Evolutionary conservation across 2,329 filamentous ascomycete genomes (phyloP), one percentile per base, ranked within the genome.

Genomic region (Botrytis elliptica): DNA sequence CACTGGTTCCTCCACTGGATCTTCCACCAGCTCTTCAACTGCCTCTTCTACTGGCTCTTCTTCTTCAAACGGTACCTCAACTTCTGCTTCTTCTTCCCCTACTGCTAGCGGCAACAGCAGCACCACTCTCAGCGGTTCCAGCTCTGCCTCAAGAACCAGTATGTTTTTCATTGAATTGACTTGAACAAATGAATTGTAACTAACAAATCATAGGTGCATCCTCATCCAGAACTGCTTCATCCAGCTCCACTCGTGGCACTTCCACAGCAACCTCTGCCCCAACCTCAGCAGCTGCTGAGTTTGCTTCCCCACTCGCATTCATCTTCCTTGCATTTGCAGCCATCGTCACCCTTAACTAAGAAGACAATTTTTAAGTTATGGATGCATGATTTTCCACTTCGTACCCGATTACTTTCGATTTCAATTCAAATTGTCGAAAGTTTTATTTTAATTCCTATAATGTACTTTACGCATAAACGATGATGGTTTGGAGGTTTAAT

Each of bases 321-420:
- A 75, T 80, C 69, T 75, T 79, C 77, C 70, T 80, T 46, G 77
- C 77, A 36, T 68, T 81, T 71, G 78, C 78, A 29, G 79, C 79
- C n/a, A 67, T 81, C 52, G 63, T 79, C 44, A 77, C 73, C 46
- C 74, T 81, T 70, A 79, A 81, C 76, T 81, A 80, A 75, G 73
- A 42, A 16, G 29, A 29, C 12, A 40, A 18, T 60, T 33, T 38
- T 25, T 36, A 25, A 60, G 44, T 52, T 73, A 14, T 42, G n/a
- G 63, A 55, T 42, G 38, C 7, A 66, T 42, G n/a, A 44, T 59
- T 22, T 72, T 72, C 59, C 46, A 14, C n/a, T 72, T 72, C 70
- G 10, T 67, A 66, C 38, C 29, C 16, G n/a, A 46, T 36, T 22
- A 52, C 52, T 72, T 67, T 72, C 49, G 62, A 67, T 59, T 57